phyloP scores from a whole-genome alignment of 2,329 filamentous ascomycete species.

The Byssoonygena ceratinophila region DNA sequence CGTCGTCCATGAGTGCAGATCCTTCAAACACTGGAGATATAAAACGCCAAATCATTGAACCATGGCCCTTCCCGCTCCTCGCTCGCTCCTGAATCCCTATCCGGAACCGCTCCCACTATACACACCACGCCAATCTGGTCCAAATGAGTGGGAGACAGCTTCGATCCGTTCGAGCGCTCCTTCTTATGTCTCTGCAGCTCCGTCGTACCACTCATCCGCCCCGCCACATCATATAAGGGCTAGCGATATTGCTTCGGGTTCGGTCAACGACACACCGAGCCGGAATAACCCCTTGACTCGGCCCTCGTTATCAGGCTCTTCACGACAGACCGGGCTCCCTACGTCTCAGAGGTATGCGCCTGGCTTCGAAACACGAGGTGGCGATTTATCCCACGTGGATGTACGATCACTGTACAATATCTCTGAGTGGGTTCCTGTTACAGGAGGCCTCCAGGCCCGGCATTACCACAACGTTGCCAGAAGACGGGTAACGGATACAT shows the following conservation, averaged over 20 bases:
- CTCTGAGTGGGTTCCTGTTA: constrained; percentile 49
- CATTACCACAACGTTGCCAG: constrained; percentile 56
- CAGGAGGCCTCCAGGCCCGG: constrained; percentile 46
- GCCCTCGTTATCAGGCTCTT: not conserved
- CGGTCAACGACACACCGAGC: constrained; percentile 14
- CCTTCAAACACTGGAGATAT: no score
- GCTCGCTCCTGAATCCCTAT: constrained; percentile 17
- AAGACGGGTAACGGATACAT: constrained; percentile 43
- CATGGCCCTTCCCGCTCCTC: constrained; percentile 15
- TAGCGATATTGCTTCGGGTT: constrained; percentile 3
- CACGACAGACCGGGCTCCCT: constrained; percentile 13
- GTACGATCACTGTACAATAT: constrained; percentile 46
- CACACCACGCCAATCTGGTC: constrained; percentile 14
- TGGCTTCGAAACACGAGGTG: constrained; percentile 31
- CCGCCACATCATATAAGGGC: constrained; percentile 14
- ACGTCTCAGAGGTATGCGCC: constrained; percentile 37
- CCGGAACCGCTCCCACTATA: constrained; percentile 18
- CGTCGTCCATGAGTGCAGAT: no score
- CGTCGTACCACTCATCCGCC: constrained; percentile 49
- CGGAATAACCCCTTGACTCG: constrained; percentile 9
- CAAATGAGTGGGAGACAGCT: constrained; percentile 52
- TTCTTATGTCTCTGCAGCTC: constrained; percentile 56
- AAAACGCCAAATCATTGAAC: not conserved
- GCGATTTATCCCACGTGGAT: constrained; percentile 9
- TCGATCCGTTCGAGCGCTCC: constrained; percentile 59